Evolutionary conservation across 495 filamentous ascomycete species (phyloP).

Genomic region (Sporormia fimetaria): DNA sequence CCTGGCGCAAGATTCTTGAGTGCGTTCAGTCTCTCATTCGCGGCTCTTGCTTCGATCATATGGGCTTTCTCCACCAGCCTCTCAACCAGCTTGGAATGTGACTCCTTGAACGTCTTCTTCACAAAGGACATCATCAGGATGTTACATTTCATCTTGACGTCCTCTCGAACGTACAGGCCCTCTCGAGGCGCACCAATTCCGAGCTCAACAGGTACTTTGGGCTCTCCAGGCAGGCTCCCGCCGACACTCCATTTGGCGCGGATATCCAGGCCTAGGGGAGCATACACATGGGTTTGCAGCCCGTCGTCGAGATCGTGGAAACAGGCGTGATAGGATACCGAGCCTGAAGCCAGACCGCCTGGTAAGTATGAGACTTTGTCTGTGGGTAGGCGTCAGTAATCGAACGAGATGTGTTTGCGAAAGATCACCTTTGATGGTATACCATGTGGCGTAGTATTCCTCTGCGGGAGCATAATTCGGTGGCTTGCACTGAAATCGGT

Average conservation of each 20-base stretch:
- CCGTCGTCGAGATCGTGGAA: constrained; percentile 61
- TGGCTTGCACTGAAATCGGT: constrained; percentile 50
- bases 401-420: constrained; percentile 36
- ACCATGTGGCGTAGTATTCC: constrained; percentile 60
- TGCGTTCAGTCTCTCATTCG: constrained; percentile 14
- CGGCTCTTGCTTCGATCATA: constrained; percentile 14
- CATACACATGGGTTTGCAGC: constrained; percentile 64
- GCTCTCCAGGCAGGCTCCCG: constrained; percentile 54
- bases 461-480: constrained; percentile 52
- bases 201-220: constrained; percentile 45
- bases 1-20: constrained; percentile 8
- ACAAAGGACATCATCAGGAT: constrained; percentile 59
- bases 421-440: constrained; percentile 40
- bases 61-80: constrained; percentile 50
- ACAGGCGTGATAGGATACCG: constrained; percentile 60
- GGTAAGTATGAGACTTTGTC: constrained; percentile 66
- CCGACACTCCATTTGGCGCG: constrained; percentile 54
- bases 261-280: constrained; percentile 57
- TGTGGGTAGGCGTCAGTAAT: constrained; percentile 12
- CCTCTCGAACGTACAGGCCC: constrained; percentile 65
- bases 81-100: constrained; percentile 54
- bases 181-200: constrained; percentile 48
- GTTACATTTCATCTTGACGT: constrained; percentile 68
- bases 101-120: constrained; percentile 62
- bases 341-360: constrained; percentile 49